These are phyloP conservation scores for Didymellaceae sp. DNA, from an alignment of 2,329 filamentous ascomycete genomes.

Conservation along the genomic window DNA sequence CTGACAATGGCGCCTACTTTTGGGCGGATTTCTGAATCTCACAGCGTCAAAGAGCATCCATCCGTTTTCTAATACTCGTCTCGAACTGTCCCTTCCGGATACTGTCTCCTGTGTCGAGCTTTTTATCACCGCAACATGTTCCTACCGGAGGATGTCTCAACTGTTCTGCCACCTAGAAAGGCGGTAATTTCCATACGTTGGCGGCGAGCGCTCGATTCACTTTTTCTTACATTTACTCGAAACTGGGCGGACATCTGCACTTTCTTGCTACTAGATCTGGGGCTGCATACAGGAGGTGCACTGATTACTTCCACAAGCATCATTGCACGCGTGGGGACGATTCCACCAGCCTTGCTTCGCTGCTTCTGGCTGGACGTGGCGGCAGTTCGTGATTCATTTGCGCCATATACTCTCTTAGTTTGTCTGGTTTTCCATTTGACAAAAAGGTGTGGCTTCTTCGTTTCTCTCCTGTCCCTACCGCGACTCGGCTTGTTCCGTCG, in stretches of 20 bases:
- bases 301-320: slow-evolving; percentile 30
- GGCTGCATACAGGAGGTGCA: slow-evolving; percentile 37
- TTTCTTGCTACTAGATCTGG: slow-evolving; percentile 35
- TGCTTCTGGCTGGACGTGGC: slow-evolving; percentile 31
- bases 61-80: slow-evolving; percentile 23
- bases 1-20: slow-evolving; percentile 28
- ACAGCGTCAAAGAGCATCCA: slow-evolving; percentile 31
- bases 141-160: slow-evolving; percentile 18
- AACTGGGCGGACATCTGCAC: slow-evolving; percentile 35
- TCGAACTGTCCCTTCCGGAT: slow-evolving; percentile 12
- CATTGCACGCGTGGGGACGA: slow-evolving; percentile 30
- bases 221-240: slow-evolving; percentile 20
- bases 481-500: slow-evolving; percentile 4
- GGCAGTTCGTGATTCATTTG: slow-evolving; percentile 34
- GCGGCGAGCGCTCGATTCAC: slow-evolving; percentile 29
- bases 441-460: slow-evolving; percentile 15
- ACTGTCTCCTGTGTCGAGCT: slow-evolving; percentile 18
- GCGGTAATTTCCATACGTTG: slow-evolving; percentile 17
- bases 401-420: slow-evolving; percentile 13
- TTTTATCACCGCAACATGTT: slow-evolving; percentile 12
- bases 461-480: slow-evolving; percentile 25
- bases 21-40: slow-evolving; percentile 31
- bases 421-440: slow-evolving; percentile 12
- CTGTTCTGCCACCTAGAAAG: slow-evolving; percentile 8
- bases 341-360: slow-evolving; percentile 30